phyloP scores from a whole-genome alignment of 2,329 filamentous ascomycete species.

The Amesomyces nigricolor region DNA sequence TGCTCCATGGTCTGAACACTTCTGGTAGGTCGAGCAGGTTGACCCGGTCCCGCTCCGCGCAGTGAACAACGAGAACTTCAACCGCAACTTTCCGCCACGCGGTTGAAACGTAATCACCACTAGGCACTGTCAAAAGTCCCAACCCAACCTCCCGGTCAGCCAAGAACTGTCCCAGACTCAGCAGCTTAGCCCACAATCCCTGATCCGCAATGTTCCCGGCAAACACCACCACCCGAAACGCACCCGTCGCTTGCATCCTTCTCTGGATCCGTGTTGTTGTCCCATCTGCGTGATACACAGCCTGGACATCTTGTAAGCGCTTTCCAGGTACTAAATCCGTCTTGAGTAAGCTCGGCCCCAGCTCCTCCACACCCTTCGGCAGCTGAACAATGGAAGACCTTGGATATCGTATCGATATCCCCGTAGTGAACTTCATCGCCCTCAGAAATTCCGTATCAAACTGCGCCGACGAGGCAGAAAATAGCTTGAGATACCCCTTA shows the following conservation, averaged over 20 bases:
- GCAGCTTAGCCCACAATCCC: background rate
- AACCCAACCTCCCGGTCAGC: conserved; percentile 1
- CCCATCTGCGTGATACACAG: conserved; percentile 14
- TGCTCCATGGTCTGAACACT: conserved; percentile 15
- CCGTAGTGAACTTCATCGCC: conserved; percentile 17
- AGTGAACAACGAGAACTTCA: conserved; percentile 15
- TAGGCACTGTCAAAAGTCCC: background rate
- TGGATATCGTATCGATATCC: conserved; percentile 14
- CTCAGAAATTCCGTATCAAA: conserved; percentile 13
- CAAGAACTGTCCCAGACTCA: conserved; percentile 3
- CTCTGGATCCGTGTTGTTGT: conserved; percentile 2
- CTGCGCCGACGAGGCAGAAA: conserved; percentile 7
- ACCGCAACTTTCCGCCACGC: background rate
- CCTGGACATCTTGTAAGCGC: conserved; percentile 14
- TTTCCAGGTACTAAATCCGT: conserved; percentile 16
- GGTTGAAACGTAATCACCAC: background rate
- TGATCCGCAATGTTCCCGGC: conserved; percentile 10
- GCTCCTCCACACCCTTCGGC: background rate
- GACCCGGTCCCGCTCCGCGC: conserved; percentile 5
- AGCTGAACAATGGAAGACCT: conserved; percentile 12
- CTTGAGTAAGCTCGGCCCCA: conserved; percentile 16
- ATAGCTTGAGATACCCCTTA: conserved; percentile 14
- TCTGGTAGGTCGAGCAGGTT: conserved; percentile 8
- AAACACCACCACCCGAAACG: conserved; percentile 15
- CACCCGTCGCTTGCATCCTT: conserved; percentile 7